phyloP scores from a whole-genome alignment of 2,329 filamentous ascomycete species.

The Pseudopyrenochaeta lycopersici region DNA sequence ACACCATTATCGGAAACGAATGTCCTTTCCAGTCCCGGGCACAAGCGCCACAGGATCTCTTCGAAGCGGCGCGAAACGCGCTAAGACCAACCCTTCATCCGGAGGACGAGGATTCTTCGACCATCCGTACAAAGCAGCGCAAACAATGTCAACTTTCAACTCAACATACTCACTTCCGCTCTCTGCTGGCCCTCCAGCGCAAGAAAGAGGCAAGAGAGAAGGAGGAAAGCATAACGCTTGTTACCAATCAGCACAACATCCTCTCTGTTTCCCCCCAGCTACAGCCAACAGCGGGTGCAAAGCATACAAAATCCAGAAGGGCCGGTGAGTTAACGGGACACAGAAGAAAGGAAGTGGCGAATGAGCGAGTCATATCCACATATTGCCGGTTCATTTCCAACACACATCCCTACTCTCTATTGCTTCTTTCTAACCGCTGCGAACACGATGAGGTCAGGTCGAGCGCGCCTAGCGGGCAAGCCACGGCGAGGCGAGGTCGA shows the following conservation, averaged over 20 bases:
- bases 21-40: slow-evolving; percentile 33
- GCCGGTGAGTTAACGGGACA: slow-evolving; percentile 40
- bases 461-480: slow-evolving; percentile 47
- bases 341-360: slow-evolving; percentile 40
- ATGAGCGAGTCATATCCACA: slow-evolving; percentile 55
- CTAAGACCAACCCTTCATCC: slow-evolving; percentile 53
- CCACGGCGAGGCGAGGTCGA: slow-evolving; percentile 43
- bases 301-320: slow-evolving; percentile 42
- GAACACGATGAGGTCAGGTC: slow-evolving; percentile 36
- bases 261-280: slow-evolving; percentile 39
- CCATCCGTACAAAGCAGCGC: slow-evolving; percentile 43
- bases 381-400: slow-evolving; percentile 52
- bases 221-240: slow-evolving; percentile 53
- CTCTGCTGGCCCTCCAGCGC: slow-evolving; percentile 26
- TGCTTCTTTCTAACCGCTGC: slow-evolving; percentile 31
- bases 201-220: slow-evolving; percentile 18
- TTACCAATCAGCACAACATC: slow-evolving; percentile 51
- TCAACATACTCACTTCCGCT: slow-evolving; percentile 22
- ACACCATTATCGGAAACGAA: slow-evolving; percentile 17
- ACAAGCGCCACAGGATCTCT: slow-evolving; percentile 45
- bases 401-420: slow-evolving; percentile 30
- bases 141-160: slow-evolving; percentile 50
- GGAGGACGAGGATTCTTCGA: slow-evolving; percentile 50
- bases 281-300: slow-evolving; percentile 46
- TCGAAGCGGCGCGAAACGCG: slow-evolving; percentile 38